Percentiles rank a stretch among this genome's conserved stretches.
Conservation (phyloP, 768 basidiomycete species). For the Scleroderma bovista region DNA sequence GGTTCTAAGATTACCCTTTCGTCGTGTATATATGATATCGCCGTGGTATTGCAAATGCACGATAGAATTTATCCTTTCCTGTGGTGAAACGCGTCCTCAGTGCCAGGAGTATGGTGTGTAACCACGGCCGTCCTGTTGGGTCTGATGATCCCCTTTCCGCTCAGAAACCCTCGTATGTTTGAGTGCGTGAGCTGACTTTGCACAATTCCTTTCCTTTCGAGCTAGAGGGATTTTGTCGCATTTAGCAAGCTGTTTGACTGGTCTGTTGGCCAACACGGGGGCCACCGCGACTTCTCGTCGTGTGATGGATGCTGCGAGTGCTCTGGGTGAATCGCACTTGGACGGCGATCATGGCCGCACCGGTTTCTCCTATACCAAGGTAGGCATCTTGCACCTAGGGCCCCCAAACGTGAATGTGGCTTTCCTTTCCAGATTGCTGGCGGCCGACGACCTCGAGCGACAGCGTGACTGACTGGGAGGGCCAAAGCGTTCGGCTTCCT, state of each 20-base stretch:
- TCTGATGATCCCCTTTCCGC: not conserved
- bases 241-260: not conserved
- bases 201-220: not conserved
- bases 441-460: not conserved
- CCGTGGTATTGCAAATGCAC: constrained; percentile 5
- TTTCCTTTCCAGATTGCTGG: not conserved
- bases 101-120: not conserved
- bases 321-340: no score
- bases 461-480: not conserved
- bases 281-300: no score
- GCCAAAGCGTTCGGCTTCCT: not conserved
- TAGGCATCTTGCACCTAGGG: not conserved
- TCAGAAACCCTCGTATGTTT: not conserved
- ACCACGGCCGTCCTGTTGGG: not conserved
- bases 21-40: constrained; percentile 21
- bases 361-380: not conserved
- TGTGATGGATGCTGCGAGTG: no score
- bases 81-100: not conserved
- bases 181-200: not conserved
- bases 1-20: constrained; percentile 7
- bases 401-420: not conserved
- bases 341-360: not conserved
- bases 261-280: not conserved
- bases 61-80: constrained; percentile 2
- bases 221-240: no score